Base-by-base conservation (phyloP, 2,329 filamentous ascomycete genomes). In the Phaeosphaeriaceae sp. region DNA sequence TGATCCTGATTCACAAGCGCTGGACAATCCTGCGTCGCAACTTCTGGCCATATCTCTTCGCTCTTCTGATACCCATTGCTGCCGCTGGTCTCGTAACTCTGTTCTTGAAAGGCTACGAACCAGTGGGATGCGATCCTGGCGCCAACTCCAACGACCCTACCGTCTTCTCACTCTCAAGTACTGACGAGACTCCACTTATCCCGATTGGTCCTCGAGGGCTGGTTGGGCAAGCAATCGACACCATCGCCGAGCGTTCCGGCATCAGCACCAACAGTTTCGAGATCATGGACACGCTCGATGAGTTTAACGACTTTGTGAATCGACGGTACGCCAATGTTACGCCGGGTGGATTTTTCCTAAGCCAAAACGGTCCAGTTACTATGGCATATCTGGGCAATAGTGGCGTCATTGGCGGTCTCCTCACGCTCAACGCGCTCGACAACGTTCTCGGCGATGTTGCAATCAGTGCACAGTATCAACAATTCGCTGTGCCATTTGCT, bases 391-490 rank as follows among this genome's bases (percentile, higher is more conserved):
- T 86, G 58, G 90, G 85, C 13, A 88, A 91, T 66, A 78, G 83
- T 10, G 82, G 85, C 5, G 80, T 94, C 22, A 84, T 87, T 20
- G 80, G 80, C 42, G 65, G 92, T 86, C 79, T 97, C 85, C 74
- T 97, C 87, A 72, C 90, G 81, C 83, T 97, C 83, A 95, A 97
- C 91, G 84, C 97, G 86, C 82, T 98, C 87, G 78, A 97, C 92
- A 53, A 91, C 86, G 70, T 92, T 20, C 76, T 93, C 21, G 84
- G 86, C 21, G 88, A 90, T 54, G 84, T 86, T 6, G 85, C 86
- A 2, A 93, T 97, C 59, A 82, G 84, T 2, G 91, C 89, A 1
- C 85, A 87, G 50, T 97, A 89, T 76, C 85, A 90, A 49, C 80
- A 86, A 13, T 96, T 97, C 69, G 91, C 91, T 62, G 84, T 87